phyloP scores from a whole-genome alignment of 164 flowering plant genomes.

The Buxus sempervirens region DNA sequence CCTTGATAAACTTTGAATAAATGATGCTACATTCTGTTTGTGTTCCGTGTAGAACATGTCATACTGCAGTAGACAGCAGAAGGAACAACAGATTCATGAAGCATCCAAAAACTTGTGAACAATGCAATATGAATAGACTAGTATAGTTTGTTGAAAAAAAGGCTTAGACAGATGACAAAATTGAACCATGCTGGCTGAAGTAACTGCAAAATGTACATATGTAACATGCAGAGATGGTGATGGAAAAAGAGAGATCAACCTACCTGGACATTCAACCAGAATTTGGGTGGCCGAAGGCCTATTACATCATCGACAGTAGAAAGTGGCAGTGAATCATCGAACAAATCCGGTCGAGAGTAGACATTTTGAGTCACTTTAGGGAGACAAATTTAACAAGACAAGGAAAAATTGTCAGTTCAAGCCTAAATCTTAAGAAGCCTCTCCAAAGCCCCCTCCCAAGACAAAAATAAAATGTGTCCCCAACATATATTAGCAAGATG shows the following conservation, averaged over 20 bases:
- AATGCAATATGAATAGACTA: neutral
- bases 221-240: too few species aligned
- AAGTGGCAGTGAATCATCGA: constrained; percentile 42
- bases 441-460: too few species aligned
- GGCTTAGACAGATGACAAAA: too few species aligned
- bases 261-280: constrained; percentile 88
- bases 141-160: too few species aligned
- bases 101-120: neutral
- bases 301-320: constrained; percentile 35
- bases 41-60: constrained; percentile 54
- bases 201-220: too few species aligned
- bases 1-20: constrained; percentile 23
- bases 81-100: neutral
- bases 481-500: neutral
- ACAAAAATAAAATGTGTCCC: too few species aligned
- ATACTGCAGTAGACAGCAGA: constrained; percentile 41
- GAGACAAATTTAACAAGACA: neutral
- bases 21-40: constrained; percentile 28
- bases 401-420: constrained; percentile 2
- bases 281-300: constrained; percentile 24
- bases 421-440: neutral
- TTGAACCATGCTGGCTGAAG: too few species aligned
- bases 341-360: constrained; percentile 41
- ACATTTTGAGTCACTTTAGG: constrained; percentile 53
- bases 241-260: neutral